These are phyloP conservation scores for Rhodotorula sp. DNA, from an alignment of 1,284 basidiomycete genomes.

Conservation along the genomic window DNA sequence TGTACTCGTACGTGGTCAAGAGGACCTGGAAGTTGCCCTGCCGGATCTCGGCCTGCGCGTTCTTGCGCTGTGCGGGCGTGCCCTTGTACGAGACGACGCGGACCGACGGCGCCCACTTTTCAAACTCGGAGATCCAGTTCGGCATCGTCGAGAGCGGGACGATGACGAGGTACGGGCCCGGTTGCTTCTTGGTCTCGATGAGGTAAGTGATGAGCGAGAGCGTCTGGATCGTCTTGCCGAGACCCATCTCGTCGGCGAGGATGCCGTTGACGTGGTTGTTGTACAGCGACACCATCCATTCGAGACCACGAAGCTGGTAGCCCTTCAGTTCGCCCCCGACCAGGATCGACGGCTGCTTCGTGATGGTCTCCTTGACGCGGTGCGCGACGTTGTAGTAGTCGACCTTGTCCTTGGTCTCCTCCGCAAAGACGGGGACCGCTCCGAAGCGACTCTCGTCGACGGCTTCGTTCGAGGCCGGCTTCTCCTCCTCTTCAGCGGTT, in stretches of 20 bases:
- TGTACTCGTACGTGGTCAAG: constrained; percentile 97
- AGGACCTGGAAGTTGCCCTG: constrained; percentile 88
- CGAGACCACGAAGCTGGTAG: constrained; percentile 91
- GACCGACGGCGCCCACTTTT: constrained; percentile 91
- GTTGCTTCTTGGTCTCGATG: constrained; percentile 86
- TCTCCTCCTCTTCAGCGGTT: constrained; percentile 48
- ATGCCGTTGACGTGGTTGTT: constrained; percentile 95
- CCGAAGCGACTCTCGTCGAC: constrained; percentile 47
- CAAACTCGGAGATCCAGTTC: constrained; percentile 97
- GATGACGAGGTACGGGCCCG: constrained; percentile 94
- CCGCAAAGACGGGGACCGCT: constrained; percentile 51
- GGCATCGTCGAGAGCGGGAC: constrained; percentile 98
- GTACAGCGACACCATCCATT: constrained; percentile 93
- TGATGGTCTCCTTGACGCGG: constrained; percentile 82
- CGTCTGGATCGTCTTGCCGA: constrained; percentile 64
- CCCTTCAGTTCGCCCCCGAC: constrained; percentile 65
- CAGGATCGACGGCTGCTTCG: constrained; percentile 77
- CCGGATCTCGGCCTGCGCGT: constrained; percentile 70
- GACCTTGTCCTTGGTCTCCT: constrained; percentile 69
- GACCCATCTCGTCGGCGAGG: constrained; percentile 58
- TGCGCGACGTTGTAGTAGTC: constrained; percentile 99
- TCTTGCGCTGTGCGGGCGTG: constrained; percentile 75
- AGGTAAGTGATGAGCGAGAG: constrained; percentile 95
- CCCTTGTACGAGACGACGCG: constrained; percentile 89
- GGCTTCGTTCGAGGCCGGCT: constrained; percentile 13